Evolutionary conservation across 305 asterid genomes (phyloP).

Genomic region (Fraxinus sp.): DNA sequence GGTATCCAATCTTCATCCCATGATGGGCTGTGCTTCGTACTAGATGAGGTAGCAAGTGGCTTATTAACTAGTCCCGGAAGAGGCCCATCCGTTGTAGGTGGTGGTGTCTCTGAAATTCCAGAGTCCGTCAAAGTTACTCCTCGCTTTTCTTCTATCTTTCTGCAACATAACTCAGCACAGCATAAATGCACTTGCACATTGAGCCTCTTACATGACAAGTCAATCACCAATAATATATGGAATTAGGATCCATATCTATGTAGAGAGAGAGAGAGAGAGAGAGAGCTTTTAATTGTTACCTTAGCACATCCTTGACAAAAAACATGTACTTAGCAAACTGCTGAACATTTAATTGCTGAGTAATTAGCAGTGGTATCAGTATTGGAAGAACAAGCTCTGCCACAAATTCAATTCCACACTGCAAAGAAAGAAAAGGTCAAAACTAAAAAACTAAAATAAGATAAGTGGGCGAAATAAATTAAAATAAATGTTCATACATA

Average conservation of each 20-base stretch:
- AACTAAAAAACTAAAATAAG: constrained; percentile 27
- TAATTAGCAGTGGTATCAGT: constrained; percentile 76
- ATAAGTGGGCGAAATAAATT: constrained; percentile 15
- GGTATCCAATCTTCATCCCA: constrained; percentile 99
- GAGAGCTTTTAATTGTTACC: constrained; percentile 39
- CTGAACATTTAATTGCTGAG: constrained; percentile 93
- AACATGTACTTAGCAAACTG: constrained; percentile 96
- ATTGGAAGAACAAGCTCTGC: constrained; percentile 89
- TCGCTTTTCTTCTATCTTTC: constrained; percentile 94
- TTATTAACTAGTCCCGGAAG: constrained; percentile 54
- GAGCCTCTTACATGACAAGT: neutral
- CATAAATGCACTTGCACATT: neutral
- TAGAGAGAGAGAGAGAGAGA: neutral
- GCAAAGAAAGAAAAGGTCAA: constrained; percentile 30
- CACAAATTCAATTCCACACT: constrained; percentile 88
- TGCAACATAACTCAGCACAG: constrained; percentile 22
- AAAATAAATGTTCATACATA: constrained; percentile 3
- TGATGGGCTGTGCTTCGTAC: constrained; percentile 55
- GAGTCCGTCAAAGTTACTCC: constrained; percentile 77
- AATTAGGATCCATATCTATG: neutral
- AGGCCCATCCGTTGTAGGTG: constrained; percentile 39
- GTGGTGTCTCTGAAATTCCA: constrained; percentile 54
- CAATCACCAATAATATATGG: neutral
- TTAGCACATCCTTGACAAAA: constrained; percentile 82
- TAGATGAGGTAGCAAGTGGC: constrained; percentile 42